Percentiles rank a stretch among this genome's conserved stretches.
These are phyloP conservation scores for Erysimum cheiranthoides DNA, from an alignment of 345 rosid genomes.

Conservation along the genomic window DNA sequence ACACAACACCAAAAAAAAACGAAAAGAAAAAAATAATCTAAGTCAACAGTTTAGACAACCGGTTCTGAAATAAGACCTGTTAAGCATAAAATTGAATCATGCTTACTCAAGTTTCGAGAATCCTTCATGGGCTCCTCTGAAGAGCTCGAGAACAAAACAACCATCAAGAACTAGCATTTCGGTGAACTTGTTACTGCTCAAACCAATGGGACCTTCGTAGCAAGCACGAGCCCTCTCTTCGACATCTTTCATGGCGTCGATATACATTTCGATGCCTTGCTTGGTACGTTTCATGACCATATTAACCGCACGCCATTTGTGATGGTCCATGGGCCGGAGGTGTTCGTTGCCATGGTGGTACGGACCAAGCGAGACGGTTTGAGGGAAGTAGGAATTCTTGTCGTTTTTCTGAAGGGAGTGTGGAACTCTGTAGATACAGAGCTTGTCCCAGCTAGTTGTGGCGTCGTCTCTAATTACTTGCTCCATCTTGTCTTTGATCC, in stretches of 20 bases:
- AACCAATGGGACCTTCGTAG: conserved; percentile 60
- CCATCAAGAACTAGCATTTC: conserved; percentile 90
- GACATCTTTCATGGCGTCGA: conserved; percentile 66
- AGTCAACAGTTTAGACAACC: conserved; percentile 2
- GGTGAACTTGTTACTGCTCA: conserved; percentile 67
- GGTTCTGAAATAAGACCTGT: not conserved
- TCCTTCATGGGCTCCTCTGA: conserved; percentile 69
- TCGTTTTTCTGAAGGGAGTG: conserved; percentile 54
- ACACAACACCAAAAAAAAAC: not conserved
- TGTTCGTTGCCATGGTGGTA: conserved; percentile 76
- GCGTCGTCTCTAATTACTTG: conserved; percentile 61
- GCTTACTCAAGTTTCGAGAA: conserved; percentile 57
- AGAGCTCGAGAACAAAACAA: conserved; percentile 75
- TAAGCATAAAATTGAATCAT: not conserved
- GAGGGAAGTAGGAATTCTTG: conserved; percentile 75
- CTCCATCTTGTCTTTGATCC: conserved; percentile 64
- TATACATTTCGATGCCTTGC: conserved; percentile 57
- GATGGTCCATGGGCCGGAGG: conserved; percentile 78
- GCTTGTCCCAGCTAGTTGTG: conserved; percentile 63
- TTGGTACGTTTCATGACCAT: conserved; percentile 61
- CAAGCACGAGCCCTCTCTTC: conserved; percentile 73
- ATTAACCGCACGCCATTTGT: conserved; percentile 83
- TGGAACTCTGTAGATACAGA: conserved; percentile 42
- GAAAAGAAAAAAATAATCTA: not conserved
- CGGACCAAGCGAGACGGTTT: conserved; percentile 76